Evolutionary conservation across 164 flowering plant species (phyloP).

Genomic region (Pachysandra terminalis): DNA sequence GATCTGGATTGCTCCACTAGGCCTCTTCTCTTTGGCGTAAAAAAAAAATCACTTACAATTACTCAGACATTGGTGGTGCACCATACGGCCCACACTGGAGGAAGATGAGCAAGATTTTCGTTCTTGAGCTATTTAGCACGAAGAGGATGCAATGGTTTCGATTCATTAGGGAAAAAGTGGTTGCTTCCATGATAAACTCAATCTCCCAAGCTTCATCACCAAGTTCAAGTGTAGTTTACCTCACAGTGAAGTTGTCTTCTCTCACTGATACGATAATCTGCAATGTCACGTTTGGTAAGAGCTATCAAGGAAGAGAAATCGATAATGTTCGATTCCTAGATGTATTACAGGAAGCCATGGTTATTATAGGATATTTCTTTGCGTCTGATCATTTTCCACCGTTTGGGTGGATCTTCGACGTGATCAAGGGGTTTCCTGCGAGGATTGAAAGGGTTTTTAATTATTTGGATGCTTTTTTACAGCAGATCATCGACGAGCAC

Average conservation of each 20-base stretch:
- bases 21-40: background rate
- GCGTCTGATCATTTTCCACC: background rate
- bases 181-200: background rate
- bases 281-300: conserved; percentile 9
- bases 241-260: background rate
- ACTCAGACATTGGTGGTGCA: background rate
- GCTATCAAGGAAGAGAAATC: background rate
- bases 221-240: background rate
- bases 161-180: background rate
- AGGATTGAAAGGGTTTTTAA: background rate
- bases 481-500: conserved; percentile 5
- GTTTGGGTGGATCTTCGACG: conserved; percentile 6
- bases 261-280: background rate
- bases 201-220: background rate
- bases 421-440: background rate
- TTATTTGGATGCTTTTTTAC: conserved; percentile 3
- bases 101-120: background rate
- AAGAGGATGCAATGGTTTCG: conserved; percentile 10
- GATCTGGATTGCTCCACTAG: background rate
- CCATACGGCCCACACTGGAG: conserved; percentile 8
- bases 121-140: conserved; percentile 3
- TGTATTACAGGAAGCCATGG: background rate
- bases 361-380: background rate
- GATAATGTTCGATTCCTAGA: background rate
- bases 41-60: background rate